phyloP scores from a whole-genome alignment of 176 grass and related monocot genomes.

The Ensete ventricosum region DNA sequence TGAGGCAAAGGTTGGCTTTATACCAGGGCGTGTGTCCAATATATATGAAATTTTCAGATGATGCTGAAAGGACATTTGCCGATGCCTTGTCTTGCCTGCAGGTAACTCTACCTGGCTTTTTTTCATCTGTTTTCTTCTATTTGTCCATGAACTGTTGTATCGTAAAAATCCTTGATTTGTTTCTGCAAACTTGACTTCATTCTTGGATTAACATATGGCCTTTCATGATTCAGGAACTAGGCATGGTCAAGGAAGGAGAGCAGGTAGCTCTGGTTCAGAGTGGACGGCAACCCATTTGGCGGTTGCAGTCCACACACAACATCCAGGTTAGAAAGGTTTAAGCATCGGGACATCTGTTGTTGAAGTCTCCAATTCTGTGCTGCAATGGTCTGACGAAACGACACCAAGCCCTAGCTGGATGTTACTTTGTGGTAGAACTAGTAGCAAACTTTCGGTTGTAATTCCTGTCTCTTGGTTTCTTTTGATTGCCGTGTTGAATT shows the following conservation, averaged over 20 bases:
- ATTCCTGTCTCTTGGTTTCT: no score
- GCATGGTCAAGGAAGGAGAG: slow-evolving; percentile 87
- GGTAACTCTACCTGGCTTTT: slow-evolving; percentile 33
- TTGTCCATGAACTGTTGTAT: neutral
- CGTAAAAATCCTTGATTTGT: neutral
- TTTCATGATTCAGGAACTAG: slow-evolving; percentile 57
- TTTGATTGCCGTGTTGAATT: no score
- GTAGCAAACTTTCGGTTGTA: no score
- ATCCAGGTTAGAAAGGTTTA: slow-evolving; percentile 85
- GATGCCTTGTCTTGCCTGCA: slow-evolving; percentile 78
- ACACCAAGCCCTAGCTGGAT: no score
- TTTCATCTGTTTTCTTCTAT: neutral
- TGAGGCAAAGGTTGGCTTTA: slow-evolving; percentile 83
- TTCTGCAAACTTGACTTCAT: neutral
- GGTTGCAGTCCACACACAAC: slow-evolving; percentile 91
- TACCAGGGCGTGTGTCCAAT: slow-evolving; percentile 93
- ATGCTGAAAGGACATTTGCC: slow-evolving; percentile 72
- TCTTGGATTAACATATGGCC: slow-evolving; percentile 14
- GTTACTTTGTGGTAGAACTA: no score
- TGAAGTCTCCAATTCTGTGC: no score
- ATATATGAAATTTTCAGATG: slow-evolving; percentile 67
- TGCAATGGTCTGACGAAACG: no score
- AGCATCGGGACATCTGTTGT: neutral
- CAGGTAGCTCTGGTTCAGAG: slow-evolving; percentile 92
- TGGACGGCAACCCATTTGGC: slow-evolving; percentile 84